A percentile compares a stretch with the other conserved stretches of the same genome.
phyloP scores from a whole-genome alignment of 139 green algal genomes.

The Ulvella scutata region DNA sequence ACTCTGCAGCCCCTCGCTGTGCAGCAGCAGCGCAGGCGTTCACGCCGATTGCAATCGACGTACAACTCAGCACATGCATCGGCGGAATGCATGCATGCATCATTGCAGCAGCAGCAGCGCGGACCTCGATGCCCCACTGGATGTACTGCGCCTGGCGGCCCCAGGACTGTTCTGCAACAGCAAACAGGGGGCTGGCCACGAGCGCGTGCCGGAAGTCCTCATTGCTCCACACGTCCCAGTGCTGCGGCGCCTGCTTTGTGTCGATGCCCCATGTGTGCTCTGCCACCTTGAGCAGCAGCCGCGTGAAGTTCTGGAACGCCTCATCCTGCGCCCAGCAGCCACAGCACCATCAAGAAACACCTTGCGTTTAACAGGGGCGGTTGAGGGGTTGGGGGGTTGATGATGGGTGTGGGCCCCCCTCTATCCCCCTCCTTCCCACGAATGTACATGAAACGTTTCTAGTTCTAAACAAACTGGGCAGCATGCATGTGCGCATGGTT shows the following conservation, averaged over 20 bases:
- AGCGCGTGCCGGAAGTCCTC: constrained; percentile 10
- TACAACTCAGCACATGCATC: neutral
- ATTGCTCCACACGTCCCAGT: constrained; percentile 26
- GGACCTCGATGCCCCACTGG: constrained; percentile 27
- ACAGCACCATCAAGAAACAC: neutral
- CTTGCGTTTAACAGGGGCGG: no score
- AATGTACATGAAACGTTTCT: no score
- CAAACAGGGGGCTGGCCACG: neutral
- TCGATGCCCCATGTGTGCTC: constrained; percentile 50
- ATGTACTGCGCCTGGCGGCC: constrained; percentile 26
- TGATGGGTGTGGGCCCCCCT: no score
- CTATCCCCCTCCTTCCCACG: no score
- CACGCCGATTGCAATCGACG: no score
- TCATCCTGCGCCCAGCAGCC: constrained; percentile 6
- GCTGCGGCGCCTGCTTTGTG: constrained; percentile 16
- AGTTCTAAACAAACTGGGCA: no score
- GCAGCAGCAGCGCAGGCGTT: no score
- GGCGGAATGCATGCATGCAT: neutral
- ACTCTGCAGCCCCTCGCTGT: no score
- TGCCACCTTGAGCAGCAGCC: constrained; percentile 36
- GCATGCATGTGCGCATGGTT: no score
- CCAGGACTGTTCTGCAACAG: constrained; percentile 17
- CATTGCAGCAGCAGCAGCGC: neutral
- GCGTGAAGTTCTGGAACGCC: constrained; percentile 23
- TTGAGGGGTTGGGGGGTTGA: no score